These are phyloP conservation scores for Saprolegnia parasitica DNA, from an alignment of 352 stramenopile genomes.

Conservation along the genomic window DNA sequence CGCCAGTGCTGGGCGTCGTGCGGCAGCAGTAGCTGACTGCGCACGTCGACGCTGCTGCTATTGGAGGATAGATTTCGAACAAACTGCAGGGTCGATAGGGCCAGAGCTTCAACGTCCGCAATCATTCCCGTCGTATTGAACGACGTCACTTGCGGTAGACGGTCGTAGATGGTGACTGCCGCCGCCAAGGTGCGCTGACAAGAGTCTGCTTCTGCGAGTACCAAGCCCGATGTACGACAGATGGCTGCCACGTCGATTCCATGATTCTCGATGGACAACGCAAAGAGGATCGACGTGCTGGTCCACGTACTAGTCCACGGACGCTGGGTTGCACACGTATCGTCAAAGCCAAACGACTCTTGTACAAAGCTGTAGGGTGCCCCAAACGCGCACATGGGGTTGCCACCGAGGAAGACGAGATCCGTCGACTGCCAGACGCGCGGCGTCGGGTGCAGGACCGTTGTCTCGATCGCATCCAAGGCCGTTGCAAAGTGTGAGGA, in stretches of 20 bases:
- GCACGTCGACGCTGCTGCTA: not conserved
- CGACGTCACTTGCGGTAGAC: not conserved
- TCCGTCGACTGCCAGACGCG: not conserved
- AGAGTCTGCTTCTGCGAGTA: not conserved
- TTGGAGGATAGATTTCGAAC: not conserved
- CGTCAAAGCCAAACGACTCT: slow-evolving; percentile 25
- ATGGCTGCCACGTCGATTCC: not conserved
- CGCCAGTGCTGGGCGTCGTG: not conserved
- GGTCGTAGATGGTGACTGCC: not conserved
- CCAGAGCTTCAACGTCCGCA: not conserved
- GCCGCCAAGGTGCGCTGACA: no score
- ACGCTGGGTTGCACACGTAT: not conserved
- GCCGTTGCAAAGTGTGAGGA: not conserved
- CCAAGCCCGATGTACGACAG: not conserved
- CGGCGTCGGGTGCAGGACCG: slow-evolving; percentile 5
- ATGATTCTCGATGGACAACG: not conserved
- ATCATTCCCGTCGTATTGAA: not conserved
- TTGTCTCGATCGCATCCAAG: not conserved
- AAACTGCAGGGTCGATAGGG: slow-evolving; percentile 10
- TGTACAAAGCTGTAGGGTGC: slow-evolving; percentile 13
- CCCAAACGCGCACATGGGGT: slow-evolving; percentile 10
- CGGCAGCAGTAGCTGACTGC: not conserved
- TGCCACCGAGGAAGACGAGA: slow-evolving; percentile 18
- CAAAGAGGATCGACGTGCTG: not conserved
- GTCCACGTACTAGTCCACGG: not conserved